Conservation (phyloP, 2,329 filamentous ascomycete genomes). For the Reticulascus tulasneorum region DNA sequence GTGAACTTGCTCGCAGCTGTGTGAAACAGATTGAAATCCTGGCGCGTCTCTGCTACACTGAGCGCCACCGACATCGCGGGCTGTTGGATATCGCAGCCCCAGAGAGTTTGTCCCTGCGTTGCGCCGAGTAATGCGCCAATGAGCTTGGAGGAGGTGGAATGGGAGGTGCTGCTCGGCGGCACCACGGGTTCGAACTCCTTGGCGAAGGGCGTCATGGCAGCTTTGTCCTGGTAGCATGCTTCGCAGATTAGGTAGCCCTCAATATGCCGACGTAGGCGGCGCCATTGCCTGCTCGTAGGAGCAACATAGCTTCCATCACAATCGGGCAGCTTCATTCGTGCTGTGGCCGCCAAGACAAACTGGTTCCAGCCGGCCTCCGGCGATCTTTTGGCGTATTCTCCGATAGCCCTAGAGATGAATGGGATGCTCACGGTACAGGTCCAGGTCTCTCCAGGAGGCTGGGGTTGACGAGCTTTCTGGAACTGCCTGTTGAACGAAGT, state of each 20-base stretch:
- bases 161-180: not conserved
- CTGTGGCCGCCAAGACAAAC: conserved; percentile 19
- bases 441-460: conserved; percentile 24
- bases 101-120: not conserved
- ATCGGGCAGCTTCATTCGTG: conserved; percentile 18
- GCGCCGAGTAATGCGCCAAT: too few relatives aligned
- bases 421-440: conserved; percentile 24
- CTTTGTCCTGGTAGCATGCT: conserved; percentile 29
- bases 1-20: conserved; percentile 19
- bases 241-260: conserved; percentile 26
- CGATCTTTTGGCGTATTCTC: conserved; percentile 11
- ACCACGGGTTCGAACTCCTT: conserved; percentile 16
- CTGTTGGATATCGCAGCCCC: conserved; percentile 1
- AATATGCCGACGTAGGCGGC: conserved; percentile 16
- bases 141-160: too few relatives aligned
- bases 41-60: conserved; percentile 17
- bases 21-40: conserved; percentile 23
- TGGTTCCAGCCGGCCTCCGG: conserved; percentile 24
- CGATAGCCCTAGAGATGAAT: conserved; percentile 18
- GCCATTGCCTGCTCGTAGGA: conserved; percentile 22
- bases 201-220: conserved; percentile 23
- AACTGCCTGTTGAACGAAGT: conserved; percentile 6
- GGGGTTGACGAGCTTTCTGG: conserved; percentile 13
- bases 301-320: conserved; percentile 24
- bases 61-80: conserved; percentile 20